Percentiles rank a stretch among this genome's conserved stretches.
Evolutionary conservation across 2,329 filamentous ascomycete species (phyloP).

Genomic region (Aspergillus terreus): DNA sequence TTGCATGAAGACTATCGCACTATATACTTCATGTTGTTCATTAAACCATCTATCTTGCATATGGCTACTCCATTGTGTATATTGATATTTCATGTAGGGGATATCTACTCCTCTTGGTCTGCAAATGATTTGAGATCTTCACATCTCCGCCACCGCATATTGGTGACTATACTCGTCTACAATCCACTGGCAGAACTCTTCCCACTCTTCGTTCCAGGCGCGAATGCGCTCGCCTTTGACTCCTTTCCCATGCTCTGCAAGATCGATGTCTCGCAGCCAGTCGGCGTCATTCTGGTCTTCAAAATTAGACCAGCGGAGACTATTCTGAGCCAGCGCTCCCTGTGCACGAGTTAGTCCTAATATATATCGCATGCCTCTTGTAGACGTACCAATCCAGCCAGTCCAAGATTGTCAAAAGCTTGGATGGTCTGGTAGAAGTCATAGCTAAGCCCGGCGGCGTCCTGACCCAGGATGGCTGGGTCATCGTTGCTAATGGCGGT

Average conservation of each 20-base stretch:
- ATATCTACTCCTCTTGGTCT: too few relatives aligned
- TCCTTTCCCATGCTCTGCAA: conserved; percentile 65
- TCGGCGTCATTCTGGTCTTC: conserved; percentile 68
- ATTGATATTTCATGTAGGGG: too few relatives aligned
- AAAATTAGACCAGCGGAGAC: conserved; percentile 78
- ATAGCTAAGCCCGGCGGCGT: conserved; percentile 75
- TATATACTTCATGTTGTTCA: too few relatives aligned
- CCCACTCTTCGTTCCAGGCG: conserved; percentile 77
- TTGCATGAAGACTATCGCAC: too few relatives aligned
- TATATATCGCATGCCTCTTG: background rate
- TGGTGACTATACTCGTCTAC: conserved; percentile 42
- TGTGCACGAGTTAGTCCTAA: background rate
- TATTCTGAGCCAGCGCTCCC: conserved; percentile 73
- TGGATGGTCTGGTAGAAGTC: conserved; percentile 92
- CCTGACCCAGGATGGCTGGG: conserved; percentile 81
- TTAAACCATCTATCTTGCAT: too few relatives aligned
- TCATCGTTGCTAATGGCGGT: conserved; percentile 86
- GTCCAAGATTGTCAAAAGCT: conserved; percentile 83
- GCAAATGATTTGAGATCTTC: too few relatives aligned
- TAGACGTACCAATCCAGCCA: conserved; percentile 70
- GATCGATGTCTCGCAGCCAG: conserved; percentile 70
- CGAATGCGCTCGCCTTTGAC: conserved; percentile 67
- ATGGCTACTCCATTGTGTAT: too few relatives aligned
- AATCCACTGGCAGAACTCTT: conserved; percentile 84
- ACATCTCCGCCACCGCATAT: too few relatives aligned